Base-by-base conservation (phyloP, 345 rosid species). In the Atalantia buxifolia region DNA sequence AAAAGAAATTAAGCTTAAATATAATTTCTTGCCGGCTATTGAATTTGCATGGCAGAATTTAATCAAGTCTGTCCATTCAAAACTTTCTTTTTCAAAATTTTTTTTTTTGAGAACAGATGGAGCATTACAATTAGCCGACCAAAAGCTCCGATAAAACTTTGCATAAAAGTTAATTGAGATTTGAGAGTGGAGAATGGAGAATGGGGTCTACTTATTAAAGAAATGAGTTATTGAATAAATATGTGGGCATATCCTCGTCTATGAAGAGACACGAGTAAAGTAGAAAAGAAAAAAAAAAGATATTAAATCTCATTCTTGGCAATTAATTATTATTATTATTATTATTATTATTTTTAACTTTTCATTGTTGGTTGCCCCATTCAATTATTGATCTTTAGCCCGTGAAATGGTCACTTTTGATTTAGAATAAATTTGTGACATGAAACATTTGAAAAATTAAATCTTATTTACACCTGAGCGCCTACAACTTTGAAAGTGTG, bases 331-430 rank as follows among this genome's bases (percentile, higher is more conserved):
- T n/a, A n/a, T n/a, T n/a, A n/a, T n/a, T n/a, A 1, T 19, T 16
- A 4, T 8, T 71, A n/a, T 30, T n/a, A 38, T 67, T 8, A 9
- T 63, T 30, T 22, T 10, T 25, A 3, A 22, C 28, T 12, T 48
- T 19, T 45, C 6, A 6, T 19, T 16, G n/a, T 8, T 50, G 1
- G 65, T 35, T 36, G 56, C 76, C 76, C 76, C 24, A 74, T 38
- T 60, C 35, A 38, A 74, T 74, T 36, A 59, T 71, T 53, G 42
- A 22, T 36, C 4, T 18, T 36, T 7, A 6, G 45, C 25, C 19
- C 53, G 48, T 72, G 65, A 57, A 56, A 36, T 60, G 36, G 18
- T 74, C 24, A 8, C 76, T 74, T 74, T 74, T 40, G 38, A 60
- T 60, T n/a, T n/a, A n/a, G n/a, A n/a, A n/a, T n/a, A 45, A 45